phyloP scores from a whole-genome alignment of 139 green algal species.

The Picochlorum sp. region DNA sequence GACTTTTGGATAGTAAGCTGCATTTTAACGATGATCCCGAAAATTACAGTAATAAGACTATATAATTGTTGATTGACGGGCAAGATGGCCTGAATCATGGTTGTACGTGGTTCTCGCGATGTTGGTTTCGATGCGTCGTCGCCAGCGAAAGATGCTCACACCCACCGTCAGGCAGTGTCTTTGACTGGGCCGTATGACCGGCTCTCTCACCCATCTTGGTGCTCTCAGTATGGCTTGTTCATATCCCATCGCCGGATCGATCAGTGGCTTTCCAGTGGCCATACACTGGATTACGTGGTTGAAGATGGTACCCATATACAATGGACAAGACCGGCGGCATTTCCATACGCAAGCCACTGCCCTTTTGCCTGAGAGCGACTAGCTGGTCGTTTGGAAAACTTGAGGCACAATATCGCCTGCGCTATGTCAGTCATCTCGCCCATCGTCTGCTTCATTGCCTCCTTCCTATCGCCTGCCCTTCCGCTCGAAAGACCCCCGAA shows the following conservation, averaged over 20 bases:
- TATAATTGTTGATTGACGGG: too few relatives aligned
- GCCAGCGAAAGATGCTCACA: too few relatives aligned
- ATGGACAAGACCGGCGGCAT: not conserved
- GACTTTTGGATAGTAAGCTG: not conserved
- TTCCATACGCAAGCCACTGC: slow-evolving; percentile 1
- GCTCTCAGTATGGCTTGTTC: too few relatives aligned
- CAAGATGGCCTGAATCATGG: too few relatives aligned
- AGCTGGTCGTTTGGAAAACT: slow-evolving; percentile 11
- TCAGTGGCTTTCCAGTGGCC: too few relatives aligned
- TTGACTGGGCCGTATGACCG: too few relatives aligned
- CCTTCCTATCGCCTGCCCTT: slow-evolving; percentile 7
- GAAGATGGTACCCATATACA: not conserved
- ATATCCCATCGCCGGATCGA: too few relatives aligned
- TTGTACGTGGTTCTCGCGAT: too few relatives aligned
- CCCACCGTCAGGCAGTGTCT: too few relatives aligned
- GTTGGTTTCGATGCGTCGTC: too few relatives aligned
- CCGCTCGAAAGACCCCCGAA: slow-evolving; percentile 10
- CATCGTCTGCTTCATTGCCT: not conserved
- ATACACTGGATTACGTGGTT: not conserved
- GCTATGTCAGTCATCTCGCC: not conserved
- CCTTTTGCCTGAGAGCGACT: not conserved
- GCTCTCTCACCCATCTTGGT: too few relatives aligned
- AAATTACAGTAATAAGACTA: too few relatives aligned
- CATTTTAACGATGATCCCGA: not conserved
- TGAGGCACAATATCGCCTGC: slow-evolving; percentile 16